Conservation (phyloP, 2,329 filamentous ascomycete species). For the Herpotrichia juniperi region DNA sequence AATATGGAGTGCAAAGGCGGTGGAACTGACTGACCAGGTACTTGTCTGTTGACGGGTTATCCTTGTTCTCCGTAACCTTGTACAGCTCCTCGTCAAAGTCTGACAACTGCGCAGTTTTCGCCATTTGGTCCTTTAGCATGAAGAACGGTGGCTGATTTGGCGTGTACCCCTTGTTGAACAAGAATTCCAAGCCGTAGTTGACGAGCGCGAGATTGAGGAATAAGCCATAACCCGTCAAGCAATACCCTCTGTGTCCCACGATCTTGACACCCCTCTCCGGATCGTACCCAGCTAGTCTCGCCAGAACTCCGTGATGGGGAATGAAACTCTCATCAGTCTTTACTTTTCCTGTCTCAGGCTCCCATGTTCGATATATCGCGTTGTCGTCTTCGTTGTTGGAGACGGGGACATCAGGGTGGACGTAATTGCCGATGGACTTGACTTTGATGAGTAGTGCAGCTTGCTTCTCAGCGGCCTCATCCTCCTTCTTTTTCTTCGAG, state of each 20-base stretch:
- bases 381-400: constrained; percentile 92
- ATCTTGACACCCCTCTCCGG: constrained; percentile 81
- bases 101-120: constrained; percentile 94
- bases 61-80: constrained; percentile 86
- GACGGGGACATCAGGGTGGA: constrained; percentile 85
- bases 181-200: constrained; percentile 93
- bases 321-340: constrained; percentile 81
- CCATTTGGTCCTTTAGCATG: constrained; percentile 96
- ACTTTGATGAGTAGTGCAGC: constrained; percentile 75
- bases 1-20: not conserved
- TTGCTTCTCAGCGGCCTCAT: constrained; percentile 77
- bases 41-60: constrained; percentile 83
- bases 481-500: constrained; percentile 80
- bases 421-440: constrained; percentile 86
- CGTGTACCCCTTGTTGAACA: constrained; percentile 79
- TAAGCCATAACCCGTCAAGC: constrained; percentile 85
- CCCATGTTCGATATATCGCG: constrained; percentile 75
- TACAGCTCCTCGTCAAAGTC: constrained; percentile 98
- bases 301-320: constrained; percentile 94
- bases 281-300: constrained; percentile 88
- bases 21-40: constrained; percentile 23
- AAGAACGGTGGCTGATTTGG: constrained; percentile 72
- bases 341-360: constrained; percentile 73
- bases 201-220: constrained; percentile 91
- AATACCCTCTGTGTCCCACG: constrained; percentile 93